Evolutionary conservation across 2,329 filamentous ascomycete species (phyloP).

Genomic region (Colletotrichum sp.): DNA sequence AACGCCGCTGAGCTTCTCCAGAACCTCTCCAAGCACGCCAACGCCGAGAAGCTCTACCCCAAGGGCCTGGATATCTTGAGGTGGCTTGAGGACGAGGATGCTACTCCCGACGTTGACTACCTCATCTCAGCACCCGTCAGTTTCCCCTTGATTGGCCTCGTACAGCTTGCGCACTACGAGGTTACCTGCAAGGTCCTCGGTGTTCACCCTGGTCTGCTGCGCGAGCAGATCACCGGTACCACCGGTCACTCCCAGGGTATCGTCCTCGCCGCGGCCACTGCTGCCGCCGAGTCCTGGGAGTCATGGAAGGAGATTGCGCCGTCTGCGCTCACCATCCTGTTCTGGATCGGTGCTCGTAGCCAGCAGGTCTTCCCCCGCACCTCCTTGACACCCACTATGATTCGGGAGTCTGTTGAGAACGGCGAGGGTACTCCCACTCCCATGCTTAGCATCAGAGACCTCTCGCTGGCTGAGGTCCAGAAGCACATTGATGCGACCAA

Average conservation of each 20-base stretch:
- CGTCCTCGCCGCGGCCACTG: constrained; percentile 89
- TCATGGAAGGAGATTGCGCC: constrained; percentile 82
- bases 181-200: constrained; percentile 93
- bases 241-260: constrained; percentile 98
- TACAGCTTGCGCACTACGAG: constrained; percentile 94
- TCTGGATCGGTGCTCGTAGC: constrained; percentile 97
- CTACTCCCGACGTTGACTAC: constrained; percentile 93
- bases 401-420: constrained; percentile 92
- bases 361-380: constrained; percentile 97
- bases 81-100: constrained; percentile 89
- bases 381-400: constrained; percentile 86
- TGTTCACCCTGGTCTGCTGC: constrained; percentile 84
- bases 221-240: constrained; percentile 83
- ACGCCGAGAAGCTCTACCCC: constrained; percentile 92
- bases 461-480: constrained; percentile 86
- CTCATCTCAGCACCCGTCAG: constrained; percentile 94
- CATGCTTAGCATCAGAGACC: constrained; percentile 96
- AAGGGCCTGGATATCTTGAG: constrained; percentile 96
- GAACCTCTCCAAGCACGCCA: constrained; percentile 79
- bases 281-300: constrained; percentile 91
- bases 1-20: constrained; percentile 88
- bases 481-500: constrained; percentile 98
- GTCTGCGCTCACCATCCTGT: constrained; percentile 87
- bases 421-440: constrained; percentile 96
- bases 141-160: constrained; percentile 92